Evolutionary conservation across 805 yeast genomes (phyloP), one percentile per base, ranked within the genome.

Genomic region (Saccharomycopsis selenospora): DNA sequence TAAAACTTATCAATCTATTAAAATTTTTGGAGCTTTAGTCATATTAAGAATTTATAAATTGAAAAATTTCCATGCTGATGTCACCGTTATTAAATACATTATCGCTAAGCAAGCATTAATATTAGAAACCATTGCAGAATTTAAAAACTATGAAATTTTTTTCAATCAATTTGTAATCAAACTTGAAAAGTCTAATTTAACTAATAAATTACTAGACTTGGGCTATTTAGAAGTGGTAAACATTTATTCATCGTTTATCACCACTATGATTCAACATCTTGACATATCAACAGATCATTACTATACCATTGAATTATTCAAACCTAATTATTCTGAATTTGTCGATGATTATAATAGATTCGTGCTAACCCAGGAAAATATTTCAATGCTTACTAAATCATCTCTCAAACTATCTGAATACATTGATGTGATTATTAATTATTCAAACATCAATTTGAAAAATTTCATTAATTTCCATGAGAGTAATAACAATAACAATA

Each of bases 1-100:
- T 7, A 46, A 46, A 27, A 48, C 52, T 13, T 52, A 46, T 29
- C 55, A 49, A 36, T 52, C 55, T 14, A 46, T 50, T 11, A 46
- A 47, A 27, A 24, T 47, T 14, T 45, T 30, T 26, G 20, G 36
- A 18, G 41, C 45, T 27, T 29, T 46, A 10, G 24, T 52, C 3
- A 42, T 30, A 14, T 33, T 47, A 23, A 52, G 49, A 24, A 47
- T 52, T 13, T 22, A 28, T 13, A 23, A 42, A 18, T 43, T 40
- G n/a, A 29, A 40, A 3, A 49, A 29, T 13, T 4, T 4, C n/a
- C 27, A 41, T 8, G 23, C 17, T 18, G 26, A 40, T 8, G 26
- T 7, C 38, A 10, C 38, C 3, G 14, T 7, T 4, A 26, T 24
- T 26, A 11, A 14, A 10, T 23, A 47, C 11, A 23, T 50, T 30